Evolutionary conservation across 371 early-diverging fungal genomes (phyloP).

Genomic region (Mucor saturninus): DNA sequence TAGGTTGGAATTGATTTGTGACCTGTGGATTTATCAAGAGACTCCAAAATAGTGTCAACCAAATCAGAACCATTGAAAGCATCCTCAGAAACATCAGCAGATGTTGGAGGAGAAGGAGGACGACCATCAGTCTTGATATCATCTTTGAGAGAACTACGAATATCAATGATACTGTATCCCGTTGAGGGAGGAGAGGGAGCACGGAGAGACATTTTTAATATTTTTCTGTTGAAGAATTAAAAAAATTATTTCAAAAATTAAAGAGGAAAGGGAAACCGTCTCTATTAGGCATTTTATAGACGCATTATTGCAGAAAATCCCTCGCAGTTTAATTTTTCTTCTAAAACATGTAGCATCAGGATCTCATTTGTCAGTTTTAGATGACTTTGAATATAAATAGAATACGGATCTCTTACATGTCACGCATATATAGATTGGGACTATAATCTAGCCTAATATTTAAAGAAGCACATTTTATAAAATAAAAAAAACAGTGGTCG

Average conservation of each 20-base stretch:
- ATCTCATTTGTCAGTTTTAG: too few relatives aligned
- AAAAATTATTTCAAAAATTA: not conserved
- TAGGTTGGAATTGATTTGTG: conserved; percentile 70
- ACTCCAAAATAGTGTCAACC: conserved; percentile 52
- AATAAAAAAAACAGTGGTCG: too few relatives aligned
- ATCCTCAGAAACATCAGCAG: conserved; percentile 38
- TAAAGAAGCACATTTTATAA: too few relatives aligned
- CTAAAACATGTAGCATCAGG: too few relatives aligned
- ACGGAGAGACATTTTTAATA: conserved; percentile 21
- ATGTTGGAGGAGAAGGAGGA: conserved; percentile 40
- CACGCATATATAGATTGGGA: too few relatives aligned
- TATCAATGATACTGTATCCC: conserved; percentile 47
- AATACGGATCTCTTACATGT: too few relatives aligned
- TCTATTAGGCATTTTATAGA: too few relatives aligned
- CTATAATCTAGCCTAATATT: too few relatives aligned
- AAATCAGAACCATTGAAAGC: conserved; percentile 49
- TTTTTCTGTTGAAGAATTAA: conserved; percentile 31
- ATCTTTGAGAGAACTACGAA: conserved; percentile 22
- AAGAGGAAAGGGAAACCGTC: not conserved
- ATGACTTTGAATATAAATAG: too few relatives aligned
- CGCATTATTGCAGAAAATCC: too few relatives aligned
- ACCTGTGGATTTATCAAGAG: conserved; percentile 36
- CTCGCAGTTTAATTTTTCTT: too few relatives aligned
- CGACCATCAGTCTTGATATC: not conserved
- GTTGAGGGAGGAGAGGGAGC: conserved; percentile 35